phyloP scores from a whole-genome alignment of 2,329 filamentous ascomycete genomes.

The Fusarium dlaminii region DNA sequence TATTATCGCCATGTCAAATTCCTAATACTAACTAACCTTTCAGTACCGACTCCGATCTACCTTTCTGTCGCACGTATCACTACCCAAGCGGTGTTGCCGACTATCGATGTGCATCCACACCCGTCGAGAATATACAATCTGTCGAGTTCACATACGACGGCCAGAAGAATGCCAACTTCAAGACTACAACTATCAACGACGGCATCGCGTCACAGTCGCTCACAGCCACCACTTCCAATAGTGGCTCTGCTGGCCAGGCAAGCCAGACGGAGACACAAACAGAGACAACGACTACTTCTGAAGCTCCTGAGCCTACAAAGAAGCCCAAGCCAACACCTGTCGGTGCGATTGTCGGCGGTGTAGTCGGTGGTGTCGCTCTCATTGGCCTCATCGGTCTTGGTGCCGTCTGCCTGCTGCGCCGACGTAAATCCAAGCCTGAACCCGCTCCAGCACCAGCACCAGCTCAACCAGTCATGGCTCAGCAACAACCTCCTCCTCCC shows the following conservation, averaged over 20 bases:
- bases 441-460: background rate
- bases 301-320: background rate
- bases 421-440: background rate
- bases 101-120: background rate
- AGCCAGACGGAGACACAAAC: background rate
- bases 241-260: rapidly evolving
- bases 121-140: background rate
- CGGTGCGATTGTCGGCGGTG: background rate
- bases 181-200: background rate
- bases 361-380: background rate
- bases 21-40: rapidly evolving
- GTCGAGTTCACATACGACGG: background rate
- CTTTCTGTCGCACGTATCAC: background rate
- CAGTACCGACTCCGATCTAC: background rate
- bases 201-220: background rate
- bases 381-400: background rate
- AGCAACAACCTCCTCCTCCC: background rate
- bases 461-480: background rate
- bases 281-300: background rate
- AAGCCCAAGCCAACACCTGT: background rate
- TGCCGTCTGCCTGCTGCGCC: background rate
- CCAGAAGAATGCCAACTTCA: background rate
- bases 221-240: rapidly evolving
- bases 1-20: rapidly evolving
- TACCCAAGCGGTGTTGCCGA: background rate